Conservation (phyloP, 345 rosid species). For the Clarkia xantiana region DNA sequence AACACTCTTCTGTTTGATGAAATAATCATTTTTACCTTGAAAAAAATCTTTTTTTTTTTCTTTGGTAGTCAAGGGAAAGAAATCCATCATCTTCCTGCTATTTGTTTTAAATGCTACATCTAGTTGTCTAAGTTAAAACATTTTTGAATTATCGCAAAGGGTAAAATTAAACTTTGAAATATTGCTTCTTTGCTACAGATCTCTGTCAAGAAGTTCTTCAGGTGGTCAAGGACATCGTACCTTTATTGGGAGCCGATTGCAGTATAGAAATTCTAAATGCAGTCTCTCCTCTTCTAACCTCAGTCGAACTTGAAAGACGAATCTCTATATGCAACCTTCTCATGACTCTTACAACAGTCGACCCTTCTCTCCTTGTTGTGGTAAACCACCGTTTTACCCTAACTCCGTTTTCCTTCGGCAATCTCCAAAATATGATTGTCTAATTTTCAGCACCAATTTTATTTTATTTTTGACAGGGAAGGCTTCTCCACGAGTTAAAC, state of each 20-base stretch:
- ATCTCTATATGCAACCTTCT: constrained; percentile 59
- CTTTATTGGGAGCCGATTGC: constrained; percentile 31
- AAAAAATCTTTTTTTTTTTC: too few species aligned
- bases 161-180: too few species aligned
- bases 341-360: constrained; percentile 47
- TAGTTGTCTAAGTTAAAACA: too few species aligned
- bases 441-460: too few species aligned
- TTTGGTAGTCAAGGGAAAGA: too few species aligned
- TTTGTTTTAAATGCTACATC: too few species aligned
- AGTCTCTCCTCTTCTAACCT: constrained; percentile 56
- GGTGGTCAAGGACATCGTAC: constrained; percentile 42
- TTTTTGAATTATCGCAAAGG: too few species aligned
- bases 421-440: too few species aligned
- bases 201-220: constrained; percentile 37
- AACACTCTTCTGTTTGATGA: background rate
- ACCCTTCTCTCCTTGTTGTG: constrained; percentile 45
- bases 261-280: constrained; percentile 32
- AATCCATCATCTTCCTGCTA: too few species aligned
- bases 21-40: too few species aligned
- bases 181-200: constrained; percentile 28
- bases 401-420: too few species aligned
- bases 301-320: constrained; percentile 44
- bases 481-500: constrained; percentile 46
- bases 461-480: constrained; percentile 29
- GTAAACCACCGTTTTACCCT: constrained; percentile 17